Evolutionary conservation across 2,329 filamentous ascomycete species (phyloP), one percentile per base, ranked within the genome.

Genomic region (Paraphaeosphaeria minitans): DNA sequence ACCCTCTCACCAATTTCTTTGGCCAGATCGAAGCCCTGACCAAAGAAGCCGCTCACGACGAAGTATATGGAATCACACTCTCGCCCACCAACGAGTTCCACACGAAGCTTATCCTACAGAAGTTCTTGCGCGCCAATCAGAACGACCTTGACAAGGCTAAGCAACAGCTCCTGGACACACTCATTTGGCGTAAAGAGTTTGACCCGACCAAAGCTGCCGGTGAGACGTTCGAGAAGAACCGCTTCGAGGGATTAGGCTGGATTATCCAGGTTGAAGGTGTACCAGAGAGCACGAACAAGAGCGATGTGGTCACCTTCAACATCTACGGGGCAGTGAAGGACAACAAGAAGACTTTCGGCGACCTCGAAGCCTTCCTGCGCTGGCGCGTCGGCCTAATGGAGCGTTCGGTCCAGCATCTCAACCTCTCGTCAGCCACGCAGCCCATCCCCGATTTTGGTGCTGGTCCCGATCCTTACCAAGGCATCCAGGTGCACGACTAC

Each of bases 361-460:
- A 95, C 70, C 80, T 93, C 6, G 83, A 93, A 27, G 90, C 90
- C 92, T 97, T 97, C 80, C 85, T 97, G 71, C 85, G 88, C 66
- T 97, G 93, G 93, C 90, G 94, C 58, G 88, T 93, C 45, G 92
- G 90, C 13, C 85, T 97, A 57, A 96, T 97, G 93, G 93, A 97
- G 76, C 82, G 92, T 49, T 90, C 91, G 3, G 82, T 97, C 47
- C 84, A 87, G 63, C 87, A 91, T 62, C 87, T 97, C 55, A 83
- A 87, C 63, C 84, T 97, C 62, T 74, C 83, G 21, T 82, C 85
- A 27, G 91, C 91, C 53, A 92, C 87, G 9, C 80, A 83, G 64
- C 84, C 86, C 43, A 92, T 93, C 69, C 87, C 89, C 2, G 88
- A 92, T 57, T 89, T 87, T 62, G 81, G 85, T 65, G 70, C 81